phyloP scores from a whole-genome alignment of 805 yeast species.

The Starmerella sp. region DNA sequence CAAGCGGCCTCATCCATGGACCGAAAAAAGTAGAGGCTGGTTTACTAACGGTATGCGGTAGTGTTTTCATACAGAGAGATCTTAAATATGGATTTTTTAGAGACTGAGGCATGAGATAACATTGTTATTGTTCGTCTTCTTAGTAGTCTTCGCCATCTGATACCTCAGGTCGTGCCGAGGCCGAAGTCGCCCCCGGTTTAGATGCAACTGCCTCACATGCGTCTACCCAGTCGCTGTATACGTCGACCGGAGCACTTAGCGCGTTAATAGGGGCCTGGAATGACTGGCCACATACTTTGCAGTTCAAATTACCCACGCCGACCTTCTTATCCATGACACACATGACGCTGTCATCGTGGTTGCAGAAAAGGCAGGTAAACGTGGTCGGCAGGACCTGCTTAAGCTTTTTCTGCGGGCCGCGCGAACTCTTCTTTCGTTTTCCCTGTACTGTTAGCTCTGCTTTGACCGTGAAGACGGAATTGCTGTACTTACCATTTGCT shows the following conservation, averaged over 20 bases:
- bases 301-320: slow-evolving; percentile 69
- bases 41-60: slow-evolving; percentile 1
- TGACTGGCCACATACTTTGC: slow-evolving; percentile 89
- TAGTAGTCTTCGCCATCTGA: slow-evolving; percentile 22
- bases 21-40: slow-evolving; percentile 1
- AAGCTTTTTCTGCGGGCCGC: slow-evolving; percentile 67
- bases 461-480: neutral
- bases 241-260: slow-evolving; percentile 76
- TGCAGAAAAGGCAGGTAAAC: slow-evolving; percentile 87
- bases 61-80: neutral
- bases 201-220: slow-evolving; percentile 86
- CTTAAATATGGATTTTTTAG: neutral
- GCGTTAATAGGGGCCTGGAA: slow-evolving; percentile 82
- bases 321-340: slow-evolving; percentile 81
- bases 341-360: slow-evolving; percentile 84
- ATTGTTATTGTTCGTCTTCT: neutral
- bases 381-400: slow-evolving; percentile 71
- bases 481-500: slow-evolving; percentile 2
- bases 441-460: slow-evolving; percentile 36
- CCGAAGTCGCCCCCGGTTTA: slow-evolving; percentile 31
- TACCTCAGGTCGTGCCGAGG: slow-evolving; percentile 22
- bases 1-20: slow-evolving; percentile 5
- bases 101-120: neutral
- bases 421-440: slow-evolving; percentile 71
- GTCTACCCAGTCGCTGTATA: slow-evolving; percentile 95